Evolutionary conservation across 1,284 basidiomycete genomes (phyloP).

Genomic region (Boletus chippewaensis): DNA sequence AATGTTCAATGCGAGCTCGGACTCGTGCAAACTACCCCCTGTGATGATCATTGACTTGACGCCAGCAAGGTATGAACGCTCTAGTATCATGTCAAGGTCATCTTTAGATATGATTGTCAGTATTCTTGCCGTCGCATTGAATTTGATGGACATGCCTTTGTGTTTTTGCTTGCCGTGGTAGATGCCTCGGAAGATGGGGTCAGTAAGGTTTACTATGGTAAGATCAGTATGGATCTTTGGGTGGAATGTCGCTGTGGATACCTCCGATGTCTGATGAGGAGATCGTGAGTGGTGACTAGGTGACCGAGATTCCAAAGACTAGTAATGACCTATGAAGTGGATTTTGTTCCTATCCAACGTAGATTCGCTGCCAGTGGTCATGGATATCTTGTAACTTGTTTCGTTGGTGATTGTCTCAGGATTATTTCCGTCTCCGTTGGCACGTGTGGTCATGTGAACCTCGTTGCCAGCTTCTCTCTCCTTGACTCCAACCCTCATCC

Average conservation of each 20-base stretch:
- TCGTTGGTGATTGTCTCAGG: too few relatives aligned
- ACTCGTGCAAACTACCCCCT: conserved; percentile 69
- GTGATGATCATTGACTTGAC: conserved; percentile 80
- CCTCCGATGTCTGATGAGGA: conserved; percentile 41
- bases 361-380: background rate
- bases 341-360: conserved; percentile 10
- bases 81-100: conserved; percentile 60
- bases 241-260: conserved; percentile 16
- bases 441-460: conserved; percentile 14
- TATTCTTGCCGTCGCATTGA: conserved; percentile 12
- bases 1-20: conserved; percentile 53
- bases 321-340: conserved; percentile 37
- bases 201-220: conserved; percentile 52
- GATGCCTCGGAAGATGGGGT: conserved; percentile 53
- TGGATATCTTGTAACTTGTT: background rate
- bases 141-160: conserved; percentile 36
- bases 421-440: background rate
- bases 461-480: conserved; percentile 10
- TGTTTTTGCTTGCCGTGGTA: conserved; percentile 51
- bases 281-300: background rate
- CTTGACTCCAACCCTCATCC: background rate
- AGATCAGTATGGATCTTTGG: background rate
- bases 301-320: background rate
- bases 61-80: conserved; percentile 56
- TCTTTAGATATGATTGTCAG: conserved; percentile 35